Evolutionary conservation across 371 early-diverging fungal species (phyloP).

Genomic region (Parasitella parasitica): DNA sequence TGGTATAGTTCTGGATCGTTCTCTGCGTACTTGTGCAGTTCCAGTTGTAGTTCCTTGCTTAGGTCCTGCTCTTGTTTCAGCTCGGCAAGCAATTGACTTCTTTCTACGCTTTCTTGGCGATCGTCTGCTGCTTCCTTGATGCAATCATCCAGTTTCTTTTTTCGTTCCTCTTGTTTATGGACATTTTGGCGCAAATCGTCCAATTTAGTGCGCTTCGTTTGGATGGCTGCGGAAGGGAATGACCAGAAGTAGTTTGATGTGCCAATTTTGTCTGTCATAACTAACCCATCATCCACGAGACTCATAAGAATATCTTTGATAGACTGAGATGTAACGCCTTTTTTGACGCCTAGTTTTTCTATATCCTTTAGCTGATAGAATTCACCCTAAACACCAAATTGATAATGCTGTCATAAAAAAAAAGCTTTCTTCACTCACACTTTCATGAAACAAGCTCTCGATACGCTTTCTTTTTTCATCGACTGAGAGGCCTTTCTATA

Average conservation of each 20-base stretch:
- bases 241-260: slow-evolving; percentile 93
- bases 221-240: slow-evolving; percentile 77
- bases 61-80: slow-evolving; percentile 48
- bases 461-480: slow-evolving; percentile 84
- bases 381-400: slow-evolving; percentile 41
- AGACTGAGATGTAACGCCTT: slow-evolving; percentile 85
- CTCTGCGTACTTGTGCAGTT: slow-evolving; percentile 69
- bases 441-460: slow-evolving; percentile 78
- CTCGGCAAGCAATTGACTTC: slow-evolving; percentile 37
- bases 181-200: background rate
- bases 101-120: slow-evolving; percentile 32
- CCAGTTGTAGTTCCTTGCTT: slow-evolving; percentile 37
- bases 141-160: slow-evolving; percentile 4
- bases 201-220: slow-evolving; percentile 28
- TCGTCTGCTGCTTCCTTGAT: slow-evolving; percentile 47
- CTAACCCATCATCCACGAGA: slow-evolving; percentile 89
- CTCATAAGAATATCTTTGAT: slow-evolving; percentile 91
- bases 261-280: slow-evolving; percentile 91
- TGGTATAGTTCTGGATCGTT: slow-evolving; percentile 76
- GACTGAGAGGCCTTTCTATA: slow-evolving; percentile 56
- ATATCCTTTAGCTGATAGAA: slow-evolving; percentile 88
- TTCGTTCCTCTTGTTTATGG: slow-evolving; percentile 21
- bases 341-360: slow-evolving; percentile 89
- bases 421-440: slow-evolving; percentile 44
- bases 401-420: background rate